phyloP scores from a whole-genome alignment of 73 alveolate species.

The Tetrahymena malaccensis region DNA sequence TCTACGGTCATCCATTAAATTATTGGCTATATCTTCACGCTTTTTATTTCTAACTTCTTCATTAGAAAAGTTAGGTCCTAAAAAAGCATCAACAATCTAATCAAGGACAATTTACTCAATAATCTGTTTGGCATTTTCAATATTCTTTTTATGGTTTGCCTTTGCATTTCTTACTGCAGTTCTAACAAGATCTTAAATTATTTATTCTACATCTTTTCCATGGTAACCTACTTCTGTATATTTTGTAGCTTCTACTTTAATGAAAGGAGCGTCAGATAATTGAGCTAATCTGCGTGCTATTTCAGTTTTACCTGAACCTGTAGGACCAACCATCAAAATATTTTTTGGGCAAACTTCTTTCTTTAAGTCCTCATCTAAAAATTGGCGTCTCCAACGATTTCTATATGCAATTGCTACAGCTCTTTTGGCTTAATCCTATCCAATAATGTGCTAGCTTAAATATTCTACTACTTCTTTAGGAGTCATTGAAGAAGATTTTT shows the following conservation, averaged over 20 bases:
- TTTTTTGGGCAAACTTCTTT: conserved; percentile 57
- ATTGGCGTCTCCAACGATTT: conserved; percentile 45
- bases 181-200: conserved; percentile 44
- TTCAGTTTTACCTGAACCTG: conserved; percentile 80
- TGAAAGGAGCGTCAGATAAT: conserved; percentile 65
- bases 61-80: conserved; percentile 45
- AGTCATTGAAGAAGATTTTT: not conserved
- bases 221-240: conserved; percentile 78
- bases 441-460: conserved; percentile 40
- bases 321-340: conserved; percentile 55
- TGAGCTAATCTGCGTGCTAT: conserved; percentile 62
- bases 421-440: conserved; percentile 36
- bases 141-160: not conserved
- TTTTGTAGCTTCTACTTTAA: conserved; percentile 74
- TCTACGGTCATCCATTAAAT: conserved; percentile 39
- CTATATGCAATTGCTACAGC: conserved; percentile 50
- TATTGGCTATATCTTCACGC: conserved; percentile 14
- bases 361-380: conserved; percentile 41
- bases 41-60: conserved; percentile 1
- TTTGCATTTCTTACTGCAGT: conserved; percentile 18
- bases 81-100: conserved; percentile 32
- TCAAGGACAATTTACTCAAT: conserved; percentile 20
- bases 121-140: conserved; percentile 6
- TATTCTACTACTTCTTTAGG: conserved; percentile 32
- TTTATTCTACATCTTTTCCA: conserved; percentile 64